Base-by-base conservation (phyloP, 345 rosid species). In the Corchorus olitorius region DNA sequence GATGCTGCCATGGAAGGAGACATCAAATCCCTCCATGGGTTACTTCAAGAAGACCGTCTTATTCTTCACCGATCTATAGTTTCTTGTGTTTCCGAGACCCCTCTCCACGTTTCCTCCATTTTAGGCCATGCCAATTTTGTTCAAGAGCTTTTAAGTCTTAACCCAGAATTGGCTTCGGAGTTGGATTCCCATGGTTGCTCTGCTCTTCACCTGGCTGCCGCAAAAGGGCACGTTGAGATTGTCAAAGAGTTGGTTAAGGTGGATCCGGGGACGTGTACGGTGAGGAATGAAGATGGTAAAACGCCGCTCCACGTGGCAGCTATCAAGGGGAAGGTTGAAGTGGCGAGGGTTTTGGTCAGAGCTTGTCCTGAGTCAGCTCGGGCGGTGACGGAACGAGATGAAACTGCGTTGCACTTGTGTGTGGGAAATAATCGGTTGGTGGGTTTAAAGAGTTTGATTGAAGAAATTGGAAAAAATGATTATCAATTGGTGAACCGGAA, bases 151-250 rank as follows among this genome's bases (percentile, higher is more conserved):
- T 65, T 83, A 64, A 33, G 4, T 72, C 83, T 41, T 13, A 68
- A 54, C 48, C 80, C 80, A 6, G 73, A 74, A 45, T 61, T 79
- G 49, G 80, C 78, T 49, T 53, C 70, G 55, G 86, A 79, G 58
- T 49, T 74, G 63, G 81, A 83, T 39, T 80, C 81, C 0, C 70
- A 35, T 1, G 76, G 79, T 39, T 56, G 49, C 76, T 63, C 81
- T 58, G 74, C 86, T 39, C 86, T 83, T 55, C 86, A 83, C 83
- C 64, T 83, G 8, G 83, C 86, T 14, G 70, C 86, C 6, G 81
- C 77, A 22, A 83, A 83, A 45, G 83, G 86, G 64, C 75, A 74
- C 41, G 2, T 65, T 0, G 74, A 77, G 67, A 65, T 83, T 12
- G 79, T 77, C 43, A 20, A 53, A 12, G 35, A 9, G 16, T 61